A percentile compares a stretch with the other conserved stretches of the same genome.
Evolutionary conservation across 441 rosid species (phyloP).

Genomic region (Populus hybrid): DNA sequence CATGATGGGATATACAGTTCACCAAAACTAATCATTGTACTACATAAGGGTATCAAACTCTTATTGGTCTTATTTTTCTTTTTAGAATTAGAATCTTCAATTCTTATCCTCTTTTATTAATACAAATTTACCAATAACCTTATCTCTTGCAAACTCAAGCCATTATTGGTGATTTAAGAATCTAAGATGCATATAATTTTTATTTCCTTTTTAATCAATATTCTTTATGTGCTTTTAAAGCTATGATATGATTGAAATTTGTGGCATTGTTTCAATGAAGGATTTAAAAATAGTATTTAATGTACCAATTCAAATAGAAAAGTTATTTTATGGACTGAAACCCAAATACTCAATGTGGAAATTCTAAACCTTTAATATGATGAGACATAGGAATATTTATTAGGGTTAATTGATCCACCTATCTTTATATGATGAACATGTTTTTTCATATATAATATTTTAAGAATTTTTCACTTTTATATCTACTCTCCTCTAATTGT

Average conservation of each 20-base stretch:
- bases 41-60: conserved; percentile 60
- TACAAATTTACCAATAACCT: conserved; percentile 46
- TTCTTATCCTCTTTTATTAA: conserved; percentile 58
- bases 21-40: conserved; percentile 46
- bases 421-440: too few species aligned
- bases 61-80: conserved; percentile 62
- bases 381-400: conserved; percentile 46
- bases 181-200: not conserved
- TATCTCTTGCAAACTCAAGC: conserved; percentile 61
- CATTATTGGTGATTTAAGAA: conserved; percentile 22
- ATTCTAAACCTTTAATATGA: conserved; percentile 65
- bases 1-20: conserved; percentile 80
- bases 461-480: too few species aligned
- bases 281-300: conserved; percentile 37
- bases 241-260: conserved; percentile 88
- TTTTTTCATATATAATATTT: too few species aligned
- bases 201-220: conserved; percentile 1
- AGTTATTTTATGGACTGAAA: conserved; percentile 65
- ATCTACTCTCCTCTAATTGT: too few species aligned
- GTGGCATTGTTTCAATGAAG: conserved; percentile 59
- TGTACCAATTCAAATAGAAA: conserved; percentile 67
- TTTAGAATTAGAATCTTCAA: conserved; percentile 34
- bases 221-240: conserved; percentile 50
- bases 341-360: conserved; percentile 63
- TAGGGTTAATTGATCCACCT: too few species aligned